phyloP scores from a whole-genome alignment of 352 stramenopile genomes.

The Phytophthora pini region DNA sequence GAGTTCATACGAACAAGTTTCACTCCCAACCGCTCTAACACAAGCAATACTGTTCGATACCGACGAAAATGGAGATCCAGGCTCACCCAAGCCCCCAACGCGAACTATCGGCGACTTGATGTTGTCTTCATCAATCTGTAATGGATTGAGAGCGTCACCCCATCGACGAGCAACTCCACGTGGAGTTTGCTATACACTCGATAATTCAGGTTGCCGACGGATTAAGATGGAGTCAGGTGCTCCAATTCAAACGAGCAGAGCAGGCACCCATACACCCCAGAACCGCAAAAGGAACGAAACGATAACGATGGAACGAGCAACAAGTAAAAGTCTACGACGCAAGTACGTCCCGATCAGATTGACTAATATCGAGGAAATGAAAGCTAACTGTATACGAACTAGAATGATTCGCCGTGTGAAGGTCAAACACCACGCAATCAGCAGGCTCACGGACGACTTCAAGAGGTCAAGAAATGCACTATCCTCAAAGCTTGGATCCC shows the following conservation, averaged over 20 bases:
- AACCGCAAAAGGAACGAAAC: slow-evolving; percentile 37
- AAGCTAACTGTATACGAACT: background rate
- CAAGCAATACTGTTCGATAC: background rate
- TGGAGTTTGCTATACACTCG: slow-evolving; percentile 80
- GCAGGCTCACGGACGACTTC: slow-evolving; percentile 57
- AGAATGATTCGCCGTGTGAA: slow-evolving; percentile 72
- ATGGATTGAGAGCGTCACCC: slow-evolving; percentile 15
- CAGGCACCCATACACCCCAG: background rate
- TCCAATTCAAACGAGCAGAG: slow-evolving; percentile 11
- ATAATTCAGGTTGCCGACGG: slow-evolving; percentile 59
- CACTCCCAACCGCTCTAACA: background rate
- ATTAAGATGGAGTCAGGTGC: slow-evolving; percentile 75
- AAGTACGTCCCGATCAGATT: slow-evolving; percentile 46
- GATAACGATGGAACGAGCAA: slow-evolving; percentile 66
- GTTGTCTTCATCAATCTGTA: slow-evolving; percentile 9
- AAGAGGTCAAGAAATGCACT: slow-evolving; percentile 43
- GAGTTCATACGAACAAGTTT: slow-evolving; percentile 1
- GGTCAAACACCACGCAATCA: slow-evolving; percentile 49
- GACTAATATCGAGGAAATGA: no score
- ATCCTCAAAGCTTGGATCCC: slow-evolving; percentile 58
- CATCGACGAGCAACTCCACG: slow-evolving; percentile 24
- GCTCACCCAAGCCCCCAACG: background rate
- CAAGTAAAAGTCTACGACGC: slow-evolving; percentile 55
- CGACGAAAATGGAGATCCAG: background rate
- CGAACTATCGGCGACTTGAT: slow-evolving; percentile 34